Conservation (phyloP, 257 asterid species). For the Nicotiana sylvestris region DNA sequence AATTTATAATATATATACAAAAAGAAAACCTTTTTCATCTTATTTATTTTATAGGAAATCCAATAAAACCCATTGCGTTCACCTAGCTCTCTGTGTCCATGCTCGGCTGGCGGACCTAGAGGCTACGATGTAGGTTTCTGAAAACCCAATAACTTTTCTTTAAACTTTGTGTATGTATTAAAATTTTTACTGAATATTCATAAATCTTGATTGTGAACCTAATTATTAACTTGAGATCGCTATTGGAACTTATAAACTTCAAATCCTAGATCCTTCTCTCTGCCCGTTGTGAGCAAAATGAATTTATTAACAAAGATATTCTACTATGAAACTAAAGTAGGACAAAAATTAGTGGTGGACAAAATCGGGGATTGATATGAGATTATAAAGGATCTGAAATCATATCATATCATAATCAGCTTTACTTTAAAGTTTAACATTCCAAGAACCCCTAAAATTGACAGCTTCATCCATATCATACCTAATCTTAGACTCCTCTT, state of each 20-base stretch:
- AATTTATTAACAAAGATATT: neutral
- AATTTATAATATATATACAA: too few relatives aligned
- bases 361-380: neutral
- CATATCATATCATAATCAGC: conserved; percentile 8
- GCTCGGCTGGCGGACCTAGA: too few relatives aligned
- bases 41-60: too few relatives aligned
- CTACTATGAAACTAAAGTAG: neutral
- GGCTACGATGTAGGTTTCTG: rapidly evolving
- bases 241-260: rapidly evolving
- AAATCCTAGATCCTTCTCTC: rapidly evolving
- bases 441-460: conserved; percentile 11
- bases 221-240: too few relatives aligned
- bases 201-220: neutral
- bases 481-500: conserved; percentile 11
- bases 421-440: neutral
- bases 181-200: too few relatives aligned
- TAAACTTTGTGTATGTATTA: too few relatives aligned
- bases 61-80: too few relatives aligned
- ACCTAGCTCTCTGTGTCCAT: too few relatives aligned
- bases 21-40: too few relatives aligned
- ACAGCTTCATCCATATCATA: neutral
- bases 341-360: conserved; percentile 6
- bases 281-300: neutral
- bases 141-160: too few relatives aligned
- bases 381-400: neutral